A percentile compares a stretch with the other conserved stretches of the same genome.
Conservation (phyloP, 2,329 filamentous ascomycete genomes). For the Penicillium sp. region DNA sequence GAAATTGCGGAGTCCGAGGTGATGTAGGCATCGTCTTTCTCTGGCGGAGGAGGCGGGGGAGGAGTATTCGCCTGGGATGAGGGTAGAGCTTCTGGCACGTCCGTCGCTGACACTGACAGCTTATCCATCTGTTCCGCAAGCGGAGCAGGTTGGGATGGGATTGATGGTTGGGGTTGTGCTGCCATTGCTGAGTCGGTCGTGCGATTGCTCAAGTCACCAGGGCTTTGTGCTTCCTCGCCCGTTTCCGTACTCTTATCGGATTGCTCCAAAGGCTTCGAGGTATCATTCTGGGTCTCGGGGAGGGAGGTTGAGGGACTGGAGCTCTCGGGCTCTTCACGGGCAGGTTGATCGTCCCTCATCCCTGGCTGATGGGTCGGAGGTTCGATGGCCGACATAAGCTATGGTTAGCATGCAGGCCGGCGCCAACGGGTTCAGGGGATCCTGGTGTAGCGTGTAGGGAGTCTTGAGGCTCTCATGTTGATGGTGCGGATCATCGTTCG, state of each 20-base stretch:
- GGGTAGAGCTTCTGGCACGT: slow-evolving; percentile 16
- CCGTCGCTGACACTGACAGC: slow-evolving; percentile 28
- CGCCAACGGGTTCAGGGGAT: slow-evolving; percentile 10
- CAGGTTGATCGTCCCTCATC: slow-evolving; percentile 22
- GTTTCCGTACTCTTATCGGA: slow-evolving; percentile 13
- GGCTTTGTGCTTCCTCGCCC: slow-evolving; percentile 1
- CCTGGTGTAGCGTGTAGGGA: slow-evolving; percentile 5
- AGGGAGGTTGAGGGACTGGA: slow-evolving; percentile 21
- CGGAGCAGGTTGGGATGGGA: slow-evolving; percentile 18
- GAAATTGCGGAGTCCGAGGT: slow-evolving; percentile 47
- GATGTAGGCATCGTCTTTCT: slow-evolving; percentile 50
- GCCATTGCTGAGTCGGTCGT: slow-evolving; percentile 4
- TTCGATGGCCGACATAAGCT: slow-evolving; percentile 36
- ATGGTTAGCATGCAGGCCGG: slow-evolving; percentile 41
- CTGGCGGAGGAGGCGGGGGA: slow-evolving; percentile 42
- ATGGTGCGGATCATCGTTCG: slow-evolving; percentile 33
- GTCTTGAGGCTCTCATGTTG: slow-evolving; percentile 27
- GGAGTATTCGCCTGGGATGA: slow-evolving; percentile 27
- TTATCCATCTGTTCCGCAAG: slow-evolving; percentile 29
- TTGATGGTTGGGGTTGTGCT: slow-evolving; percentile 10
- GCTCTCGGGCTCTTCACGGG: slow-evolving; percentile 22
- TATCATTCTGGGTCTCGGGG: slow-evolving; percentile 19
- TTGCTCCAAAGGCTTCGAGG: slow-evolving; percentile 10
- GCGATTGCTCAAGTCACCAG: slow-evolving; percentile 1
- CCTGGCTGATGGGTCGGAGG: slow-evolving; percentile 21